Evolutionary conservation across 108 stramenopile genomes (phyloP), one percentile per base, ranked within the genome.

Genomic region (Asterionellopsis glacialis): DNA sequence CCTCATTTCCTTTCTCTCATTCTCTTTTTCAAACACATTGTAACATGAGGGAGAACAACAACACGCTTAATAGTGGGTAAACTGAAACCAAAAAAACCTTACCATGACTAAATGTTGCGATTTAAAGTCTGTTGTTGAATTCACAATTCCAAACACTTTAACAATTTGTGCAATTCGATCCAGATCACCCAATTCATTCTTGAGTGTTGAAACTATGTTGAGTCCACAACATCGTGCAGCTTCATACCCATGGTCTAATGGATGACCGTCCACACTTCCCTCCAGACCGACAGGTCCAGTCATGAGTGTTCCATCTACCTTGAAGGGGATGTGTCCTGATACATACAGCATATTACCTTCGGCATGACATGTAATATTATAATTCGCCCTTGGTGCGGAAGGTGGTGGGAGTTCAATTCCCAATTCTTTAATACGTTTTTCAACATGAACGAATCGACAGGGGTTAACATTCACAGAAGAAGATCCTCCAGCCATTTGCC

Each of bases 141-240:
- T 84, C 9, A 92, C 91, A 48, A 92, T 92, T n/a, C 91, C 91
- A 71, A 92, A 92, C 1, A 90, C 88, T 77, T 92, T 92, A 12
- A 87, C 72, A 27, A 92, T 72, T 59, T 92, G 85, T 59, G 83
- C 83, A 26, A 92, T 83, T 40, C 82, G 74, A 72, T 93, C 91
- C 57, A 93, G 72, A 73, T 93, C 86, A 1, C 87, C 87, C 26
- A 93, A 68, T 60, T 89, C 75, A 18, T 73, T 67, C 55, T 91
- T 85, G 33, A 96, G 64, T 4, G 95, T 94, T 21, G 77, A 59
- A 58, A 96, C 60, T 41, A 97, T 83, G 64, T 92, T 94, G 39
- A 97, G 70, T 10, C 82, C 95, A 59, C 80, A 85, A 10, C 69
- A 63, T 44, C 90, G 70, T 15, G 96, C 96, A 19, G 95, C 94